phyloP scores from a whole-genome alignment of 331 rosid species.

The Malus hybrid region DNA sequence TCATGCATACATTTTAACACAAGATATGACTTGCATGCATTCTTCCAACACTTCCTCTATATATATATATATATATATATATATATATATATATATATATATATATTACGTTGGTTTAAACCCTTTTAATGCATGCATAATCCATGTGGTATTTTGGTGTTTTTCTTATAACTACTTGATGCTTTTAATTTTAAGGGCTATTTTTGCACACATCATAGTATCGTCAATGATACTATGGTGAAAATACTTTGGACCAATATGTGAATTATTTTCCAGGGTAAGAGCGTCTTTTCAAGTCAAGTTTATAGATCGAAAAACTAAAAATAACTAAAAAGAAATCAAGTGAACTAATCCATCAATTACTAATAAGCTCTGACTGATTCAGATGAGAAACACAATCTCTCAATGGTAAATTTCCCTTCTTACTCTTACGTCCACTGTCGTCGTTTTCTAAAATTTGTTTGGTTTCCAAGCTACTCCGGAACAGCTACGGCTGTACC shows the following conservation, averaged over 20 bases:
- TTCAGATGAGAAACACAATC: conserved; percentile 48
- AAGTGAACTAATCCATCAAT: background rate
- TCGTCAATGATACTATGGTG: background rate
- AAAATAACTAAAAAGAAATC: background rate
- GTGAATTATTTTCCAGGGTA: background rate
- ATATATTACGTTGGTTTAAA: too few species aligned
- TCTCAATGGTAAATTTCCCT: conserved; percentile 38
- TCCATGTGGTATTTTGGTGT: too few species aligned
- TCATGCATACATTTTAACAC: too few species aligned
- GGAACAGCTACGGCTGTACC: background rate
- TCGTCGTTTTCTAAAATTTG: background rate
- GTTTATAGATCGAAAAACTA: background rate
- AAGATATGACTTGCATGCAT: too few species aligned
- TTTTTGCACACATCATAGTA: background rate
- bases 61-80: too few species aligned
- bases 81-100: too few species aligned
- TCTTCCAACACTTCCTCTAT: too few species aligned
- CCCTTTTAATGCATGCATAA: too few species aligned
- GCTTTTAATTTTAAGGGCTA: background rate
- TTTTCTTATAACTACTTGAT: background rate
- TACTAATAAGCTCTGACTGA: background rate
- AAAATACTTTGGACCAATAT: background rate
- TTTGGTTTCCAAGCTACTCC: background rate
- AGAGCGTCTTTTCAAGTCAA: background rate
- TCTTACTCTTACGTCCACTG: background rate